Base-by-base conservation (phyloP, 2,329 filamentous ascomycete genomes). In the Verticillium albo-atrum region DNA sequence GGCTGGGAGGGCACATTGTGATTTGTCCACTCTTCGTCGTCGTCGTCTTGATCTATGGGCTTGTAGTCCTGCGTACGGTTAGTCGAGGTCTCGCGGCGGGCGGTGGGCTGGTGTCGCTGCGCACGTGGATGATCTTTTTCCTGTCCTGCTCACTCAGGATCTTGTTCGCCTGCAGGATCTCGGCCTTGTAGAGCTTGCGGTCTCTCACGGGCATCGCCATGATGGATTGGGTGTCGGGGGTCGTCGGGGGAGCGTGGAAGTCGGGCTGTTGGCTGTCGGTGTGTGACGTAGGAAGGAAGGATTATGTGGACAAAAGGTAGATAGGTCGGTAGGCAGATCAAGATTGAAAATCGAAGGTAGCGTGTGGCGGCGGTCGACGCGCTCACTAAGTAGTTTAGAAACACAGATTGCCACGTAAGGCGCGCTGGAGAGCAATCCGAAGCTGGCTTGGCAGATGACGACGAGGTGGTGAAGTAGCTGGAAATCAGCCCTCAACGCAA, bases 151-250 rank as follows among this genome's bases (percentile, higher is more conserved):
- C 72, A 28, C 63, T 66, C 35, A 79, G 58, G 9, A 77, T 64
- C 3, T 56, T 67, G 58, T 78, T 74, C 20, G 68, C 58, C 6
- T 67, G 59, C 51, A 63, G 63, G 55, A 77, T 76, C 60, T 79
- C 77, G 62, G 71, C 70, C 58, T 76, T 69, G 61, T 79, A 79
- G 56, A 70, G 68, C 67, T 70, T 68, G 60, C 71, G 74, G 62
- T 75, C 75, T 62, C 69, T 68, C 47, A 66, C 54, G 34, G 47
- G 62, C 34, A 64, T 42, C 25, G 71, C 72, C 63, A 77, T 70
- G 34, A 68, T 68, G 58, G 28, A 14, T 20, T 56, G 56, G 26
- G 28, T 53, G 51, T 37, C 28, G 58, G 53, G 20, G 61, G 25
- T 61, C 35, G 35, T 63, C 60, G 47, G 50, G 23, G 50, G 17